Conservation (phyloP, 257 asterid genomes). For the Penstemon newberryi region DNA sequence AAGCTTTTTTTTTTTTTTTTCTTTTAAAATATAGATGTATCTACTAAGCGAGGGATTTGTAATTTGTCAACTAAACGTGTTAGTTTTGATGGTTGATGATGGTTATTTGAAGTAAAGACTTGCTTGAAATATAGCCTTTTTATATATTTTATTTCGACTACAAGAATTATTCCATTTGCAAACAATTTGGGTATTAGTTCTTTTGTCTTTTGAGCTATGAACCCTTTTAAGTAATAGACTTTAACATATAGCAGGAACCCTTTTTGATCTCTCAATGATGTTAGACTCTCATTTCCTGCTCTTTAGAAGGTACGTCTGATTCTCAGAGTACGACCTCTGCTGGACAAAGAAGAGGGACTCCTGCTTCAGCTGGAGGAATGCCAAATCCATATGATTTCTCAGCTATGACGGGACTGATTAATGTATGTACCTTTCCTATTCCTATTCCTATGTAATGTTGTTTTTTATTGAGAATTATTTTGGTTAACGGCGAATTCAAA, state of each 20-base stretch:
- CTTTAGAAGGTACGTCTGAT: not conserved
- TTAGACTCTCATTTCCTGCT: not conserved
- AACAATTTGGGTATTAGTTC: not conserved
- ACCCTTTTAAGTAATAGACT: too few species aligned
- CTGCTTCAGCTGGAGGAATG: not conserved
- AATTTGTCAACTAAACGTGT: too few species aligned
- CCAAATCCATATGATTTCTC: slow-evolving; percentile 1
- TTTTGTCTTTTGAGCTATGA: too few species aligned
- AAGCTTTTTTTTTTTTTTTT: too few species aligned
- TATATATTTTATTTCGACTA: too few species aligned
- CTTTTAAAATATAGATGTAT: too few species aligned
- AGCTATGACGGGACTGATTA: slow-evolving; percentile 17
- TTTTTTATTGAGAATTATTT: not conserved
- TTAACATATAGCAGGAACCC: too few species aligned
- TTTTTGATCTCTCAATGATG: too few species aligned
- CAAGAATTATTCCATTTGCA: not conserved
- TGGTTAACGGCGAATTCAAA: slow-evolving; percentile 1
- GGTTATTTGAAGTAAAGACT: too few species aligned
- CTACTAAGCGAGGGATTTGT: too few species aligned
- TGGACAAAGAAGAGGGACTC: not conserved
- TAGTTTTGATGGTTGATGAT: too few species aligned
- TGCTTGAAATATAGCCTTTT: too few species aligned
- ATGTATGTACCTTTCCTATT: slow-evolving; percentile 39
- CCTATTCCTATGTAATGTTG: not conserved
- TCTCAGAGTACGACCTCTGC: not conserved